Conservation (phyloP, 352 stramenopile genomes). For the Aphanomyces astaci region DNA sequence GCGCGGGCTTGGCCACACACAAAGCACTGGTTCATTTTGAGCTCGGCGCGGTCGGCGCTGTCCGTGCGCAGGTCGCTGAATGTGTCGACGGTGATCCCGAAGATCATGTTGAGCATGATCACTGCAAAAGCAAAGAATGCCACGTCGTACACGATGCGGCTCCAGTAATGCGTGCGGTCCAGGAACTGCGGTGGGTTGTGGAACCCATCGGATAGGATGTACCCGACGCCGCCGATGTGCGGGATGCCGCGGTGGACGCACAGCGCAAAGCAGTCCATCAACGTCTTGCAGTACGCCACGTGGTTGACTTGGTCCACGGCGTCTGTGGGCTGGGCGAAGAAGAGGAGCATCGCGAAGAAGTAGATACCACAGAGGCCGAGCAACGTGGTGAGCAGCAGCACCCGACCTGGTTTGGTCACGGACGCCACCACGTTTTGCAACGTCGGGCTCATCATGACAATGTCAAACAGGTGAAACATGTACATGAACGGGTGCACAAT, state of each 20-base stretch:
- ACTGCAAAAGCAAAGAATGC: constrained; percentile 33
- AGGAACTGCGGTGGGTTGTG: background rate
- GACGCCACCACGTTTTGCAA: constrained; percentile 25
- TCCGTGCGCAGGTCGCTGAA: constrained; percentile 29
- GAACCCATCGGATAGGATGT: background rate
- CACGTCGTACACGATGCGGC: constrained; percentile 27
- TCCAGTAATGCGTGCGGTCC: background rate
- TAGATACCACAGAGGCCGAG: constrained; percentile 19
- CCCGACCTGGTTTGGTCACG: constrained; percentile 13
- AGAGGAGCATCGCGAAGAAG: constrained; percentile 18
- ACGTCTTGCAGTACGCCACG: constrained; percentile 5
- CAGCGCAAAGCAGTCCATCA: background rate
- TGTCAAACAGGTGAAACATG: constrained; percentile 22
- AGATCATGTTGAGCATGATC: constrained; percentile 39
- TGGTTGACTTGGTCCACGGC: background rate
- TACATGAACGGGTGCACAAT: constrained; percentile 8
- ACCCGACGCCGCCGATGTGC: background rate
- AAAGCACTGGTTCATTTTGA: constrained; percentile 25
- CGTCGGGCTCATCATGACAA: constrained; percentile 26
- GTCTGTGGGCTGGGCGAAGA: constrained; percentile 13
- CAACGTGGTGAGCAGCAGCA: constrained; percentile 22
- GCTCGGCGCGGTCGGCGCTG: constrained; percentile 14
- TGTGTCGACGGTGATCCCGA: constrained; percentile 41
- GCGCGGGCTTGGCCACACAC: constrained; percentile 30
- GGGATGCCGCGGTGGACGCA: background rate